Percentiles rank a stretch among this genome's conserved stretches.
Evolutionary conservation across 2,329 filamentous ascomycete species (phyloP).

Genomic region (Mollisia scopiformis): DNA sequence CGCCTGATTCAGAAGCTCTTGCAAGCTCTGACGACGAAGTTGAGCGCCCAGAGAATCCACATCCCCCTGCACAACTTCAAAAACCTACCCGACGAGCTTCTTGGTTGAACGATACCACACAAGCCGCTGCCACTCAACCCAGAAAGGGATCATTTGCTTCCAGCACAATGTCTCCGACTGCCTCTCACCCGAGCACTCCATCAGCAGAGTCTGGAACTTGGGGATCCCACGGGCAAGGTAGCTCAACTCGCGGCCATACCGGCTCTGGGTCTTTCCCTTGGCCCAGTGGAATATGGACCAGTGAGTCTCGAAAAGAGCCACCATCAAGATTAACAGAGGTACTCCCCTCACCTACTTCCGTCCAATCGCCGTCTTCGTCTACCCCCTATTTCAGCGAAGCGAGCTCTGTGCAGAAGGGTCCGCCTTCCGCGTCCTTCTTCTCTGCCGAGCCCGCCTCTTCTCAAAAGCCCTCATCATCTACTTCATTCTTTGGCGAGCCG

Average conservation of each 20-base stretch:
- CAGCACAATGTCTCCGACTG: constrained; percentile 75
- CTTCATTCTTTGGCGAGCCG: not conserved
- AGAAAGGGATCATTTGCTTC: constrained; percentile 79
- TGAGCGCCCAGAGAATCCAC: constrained; percentile 60
- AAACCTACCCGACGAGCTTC: constrained; percentile 75
- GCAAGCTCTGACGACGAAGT: constrained; percentile 93
- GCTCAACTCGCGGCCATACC: constrained; percentile 49
- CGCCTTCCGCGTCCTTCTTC: no score
- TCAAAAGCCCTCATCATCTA: not conserved
- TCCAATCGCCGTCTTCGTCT: constrained; percentile 44
- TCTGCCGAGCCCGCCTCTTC: not conserved
- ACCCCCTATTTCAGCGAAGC: not conserved
- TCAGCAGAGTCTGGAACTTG: constrained; percentile 65
- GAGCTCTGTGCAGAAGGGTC: not conserved
- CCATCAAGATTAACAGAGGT: constrained; percentile 76
- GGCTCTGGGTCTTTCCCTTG: constrained; percentile 61
- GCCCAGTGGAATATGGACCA: constrained; percentile 84
- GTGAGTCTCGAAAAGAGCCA: constrained; percentile 73
- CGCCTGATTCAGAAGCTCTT: constrained; percentile 90
- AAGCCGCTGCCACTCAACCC: constrained; percentile 60
- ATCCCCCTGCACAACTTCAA: constrained; percentile 50
- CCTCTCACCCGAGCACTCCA: constrained; percentile 81
- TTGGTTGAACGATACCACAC: constrained; percentile 84
- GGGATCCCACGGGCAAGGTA: constrained; percentile 53
- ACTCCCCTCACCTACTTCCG: constrained; percentile 72